Conservation (phyloP, 805 yeast genomes). For the Nakazawaea populi region DNA sequence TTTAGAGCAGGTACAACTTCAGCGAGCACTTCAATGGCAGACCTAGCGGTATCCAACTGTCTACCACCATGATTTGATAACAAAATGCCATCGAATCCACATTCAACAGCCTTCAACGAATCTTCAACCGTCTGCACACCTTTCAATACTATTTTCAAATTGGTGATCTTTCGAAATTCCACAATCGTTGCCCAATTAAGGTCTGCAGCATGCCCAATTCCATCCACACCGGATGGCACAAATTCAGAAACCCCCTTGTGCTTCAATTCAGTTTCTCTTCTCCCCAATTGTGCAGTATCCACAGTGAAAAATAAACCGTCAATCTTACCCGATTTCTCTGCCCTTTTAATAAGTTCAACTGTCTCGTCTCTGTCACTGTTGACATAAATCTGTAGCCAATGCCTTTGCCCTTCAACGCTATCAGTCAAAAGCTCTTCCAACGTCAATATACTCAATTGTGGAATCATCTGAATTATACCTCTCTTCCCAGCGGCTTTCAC, state of each 20-base stretch:
- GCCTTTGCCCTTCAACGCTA: constrained; percentile 51
- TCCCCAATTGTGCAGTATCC: too few relatives aligned
- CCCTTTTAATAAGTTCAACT: too few relatives aligned
- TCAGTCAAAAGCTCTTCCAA: constrained; percentile 70
- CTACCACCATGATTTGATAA: constrained; percentile 76
- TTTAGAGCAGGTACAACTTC: constrained; percentile 44
- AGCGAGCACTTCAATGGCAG: constrained; percentile 57
- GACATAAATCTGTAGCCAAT: constrained; percentile 83
- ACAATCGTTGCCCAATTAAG: constrained; percentile 52
- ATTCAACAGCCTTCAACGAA: constrained; percentile 50
- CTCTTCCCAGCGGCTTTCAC: constrained; percentile 67
- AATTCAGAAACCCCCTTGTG: too few relatives aligned
- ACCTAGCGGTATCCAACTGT: constrained; percentile 55
- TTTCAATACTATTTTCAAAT: constrained; percentile 46
- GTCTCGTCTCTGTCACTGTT: constrained; percentile 25
- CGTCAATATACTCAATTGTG: constrained; percentile 68
- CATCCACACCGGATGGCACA: too few relatives aligned
- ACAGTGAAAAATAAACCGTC: too few relatives aligned
- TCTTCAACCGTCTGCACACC: constrained; percentile 69
- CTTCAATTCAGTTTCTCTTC: too few relatives aligned
- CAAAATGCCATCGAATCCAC: constrained; percentile 58
- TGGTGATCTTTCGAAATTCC: constrained; percentile 41
- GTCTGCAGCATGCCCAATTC: constrained; percentile 20
- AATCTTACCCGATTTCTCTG: too few relatives aligned
- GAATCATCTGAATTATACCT: constrained; percentile 71